Conservation (phyloP, 345 rosid genomes). For the Nephelium lappaceum region DNA sequence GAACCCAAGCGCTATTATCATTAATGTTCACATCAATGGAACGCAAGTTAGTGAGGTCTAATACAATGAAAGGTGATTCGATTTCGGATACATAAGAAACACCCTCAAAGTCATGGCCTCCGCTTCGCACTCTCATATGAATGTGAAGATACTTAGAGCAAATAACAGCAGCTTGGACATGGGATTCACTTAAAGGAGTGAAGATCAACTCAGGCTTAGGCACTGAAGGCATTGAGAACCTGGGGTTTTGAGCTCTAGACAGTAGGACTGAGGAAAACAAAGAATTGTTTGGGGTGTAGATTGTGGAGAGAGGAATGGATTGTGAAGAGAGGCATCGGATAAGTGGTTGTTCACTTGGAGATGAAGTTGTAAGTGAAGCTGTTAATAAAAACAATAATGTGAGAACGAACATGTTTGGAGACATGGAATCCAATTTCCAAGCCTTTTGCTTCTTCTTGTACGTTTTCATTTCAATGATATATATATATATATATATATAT, state of each 20-base stretch:
- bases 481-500: no score
- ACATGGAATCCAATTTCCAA: neutral
- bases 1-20: neutral
- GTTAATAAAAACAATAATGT: neutral
- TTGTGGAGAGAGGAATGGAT: neutral
- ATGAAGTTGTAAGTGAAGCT: neutral
- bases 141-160: neutral
- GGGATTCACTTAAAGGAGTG: slow-evolving; percentile 1
- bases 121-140: neutral
- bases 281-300: neutral
- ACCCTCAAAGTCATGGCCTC: slow-evolving; percentile 3
- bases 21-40: neutral
- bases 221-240: neutral
- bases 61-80: neutral
- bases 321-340: neutral
- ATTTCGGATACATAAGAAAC: neutral
- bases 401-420: neutral
- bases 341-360: neutral
- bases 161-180: neutral
- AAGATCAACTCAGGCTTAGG: neutral
- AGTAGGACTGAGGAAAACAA: neutral
- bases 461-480: no score
- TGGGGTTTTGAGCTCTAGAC: neutral
- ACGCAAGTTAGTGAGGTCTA: neutral
- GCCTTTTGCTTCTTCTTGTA: neutral